Base-by-base conservation (phyloP, 768 basidiomycete species). In the Mycena leptocephala region DNA sequence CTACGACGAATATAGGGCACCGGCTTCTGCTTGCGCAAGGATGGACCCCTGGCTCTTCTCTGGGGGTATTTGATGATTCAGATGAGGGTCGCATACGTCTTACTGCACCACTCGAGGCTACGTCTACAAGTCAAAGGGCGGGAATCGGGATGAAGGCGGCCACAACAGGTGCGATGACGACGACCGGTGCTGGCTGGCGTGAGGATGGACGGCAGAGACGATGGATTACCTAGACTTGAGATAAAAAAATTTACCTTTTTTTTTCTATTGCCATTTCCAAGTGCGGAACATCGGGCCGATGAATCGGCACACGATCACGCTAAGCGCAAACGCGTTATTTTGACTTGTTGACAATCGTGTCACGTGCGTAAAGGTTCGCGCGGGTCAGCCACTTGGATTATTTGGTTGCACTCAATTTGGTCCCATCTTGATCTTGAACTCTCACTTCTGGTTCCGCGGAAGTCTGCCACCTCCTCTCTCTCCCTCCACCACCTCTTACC, bases 1-100 rank as follows among this genome's bases (percentile, higher is more conserved):
- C 90, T 2, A 80, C 88, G 3, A 86, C 87, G 22, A 96, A 95
- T 79, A 85, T 95, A 67, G 95, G 95, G 0, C 92, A 94, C 79
- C 88, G 86, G 43, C 85, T 96, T 35, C 86, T 96, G 0, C 85
- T 92, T 82, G 93, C 92, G 81, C 94, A 94, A 82, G 95, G 95
- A 1, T 96, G 95, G 95, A 85, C 87, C 22, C 95, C 94, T 11
- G 95, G 95, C 1, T 87, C 88, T 28, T 86, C 89, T 4, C 87
- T 94, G 22, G 92, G 92, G 3, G 75, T 80, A 18, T 66, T 82
- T 9, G 75, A 78, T 22, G 81, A 80, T 22, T 30, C 76, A 14
- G 81, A 82, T 14, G 87, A 87, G 35, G 86, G 82, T 37, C 82
- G 84, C 41, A 83, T 79, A 58, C 89, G 88, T 20, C 82, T 93